Evolutionary conservation across 202 grass and related monocot genomes (phyloP).

Genomic region (Panicum hallii): DNA sequence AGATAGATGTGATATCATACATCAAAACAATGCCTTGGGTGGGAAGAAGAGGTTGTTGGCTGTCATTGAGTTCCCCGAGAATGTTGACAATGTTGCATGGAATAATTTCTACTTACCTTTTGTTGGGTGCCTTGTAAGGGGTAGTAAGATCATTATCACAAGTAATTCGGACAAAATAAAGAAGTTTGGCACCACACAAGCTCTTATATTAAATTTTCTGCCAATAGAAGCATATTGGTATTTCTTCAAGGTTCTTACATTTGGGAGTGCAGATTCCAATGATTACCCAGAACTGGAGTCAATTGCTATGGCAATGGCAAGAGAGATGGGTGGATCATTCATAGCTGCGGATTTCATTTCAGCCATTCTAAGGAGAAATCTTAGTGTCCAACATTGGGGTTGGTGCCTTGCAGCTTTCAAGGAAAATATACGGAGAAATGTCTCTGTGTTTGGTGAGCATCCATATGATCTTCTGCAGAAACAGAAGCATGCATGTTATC

Average conservation of each 20-base stretch:
- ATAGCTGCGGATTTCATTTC: neutral
- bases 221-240: neutral
- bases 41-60: neutral
- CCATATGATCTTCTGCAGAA: neutral
- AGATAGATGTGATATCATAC: neutral
- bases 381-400: neutral
- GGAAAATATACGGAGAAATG: neutral
- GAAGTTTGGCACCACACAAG: neutral
- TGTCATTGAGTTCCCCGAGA: neutral
- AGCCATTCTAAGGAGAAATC: neutral
- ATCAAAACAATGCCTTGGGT: neutral
- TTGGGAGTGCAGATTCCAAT: neutral
- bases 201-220: neutral
- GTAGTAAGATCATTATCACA: neutral
- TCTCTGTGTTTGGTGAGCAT: neutral
- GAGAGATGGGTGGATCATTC: neutral
- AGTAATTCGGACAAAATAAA: neutral
- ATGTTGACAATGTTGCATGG: neutral
- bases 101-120: neutral
- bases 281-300: neutral
- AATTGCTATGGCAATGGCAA: neutral
- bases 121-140: neutral
- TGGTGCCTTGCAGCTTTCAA: neutral
- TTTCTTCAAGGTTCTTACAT: conserved; percentile 6
- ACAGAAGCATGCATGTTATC: neutral